These are phyloP conservation scores for Trifolium pratense DNA, from an alignment of 306 rosid species.

Conservation along the genomic window DNA sequence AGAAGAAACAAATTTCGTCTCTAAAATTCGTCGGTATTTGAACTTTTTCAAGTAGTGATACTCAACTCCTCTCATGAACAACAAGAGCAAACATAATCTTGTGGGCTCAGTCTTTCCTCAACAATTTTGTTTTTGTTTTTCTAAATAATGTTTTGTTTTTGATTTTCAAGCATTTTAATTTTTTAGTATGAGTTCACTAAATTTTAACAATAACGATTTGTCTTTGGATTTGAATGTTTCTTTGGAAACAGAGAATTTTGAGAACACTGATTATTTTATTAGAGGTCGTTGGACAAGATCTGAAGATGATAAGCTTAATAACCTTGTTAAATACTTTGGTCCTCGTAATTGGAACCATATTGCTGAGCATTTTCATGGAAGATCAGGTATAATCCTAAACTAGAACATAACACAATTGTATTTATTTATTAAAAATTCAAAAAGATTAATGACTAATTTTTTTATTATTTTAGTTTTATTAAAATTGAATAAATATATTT, in stretches of 20 bases:
- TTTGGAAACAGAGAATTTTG: constrained; percentile 10
- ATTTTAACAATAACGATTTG: constrained; percentile 40
- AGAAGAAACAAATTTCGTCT: too few relatives aligned
- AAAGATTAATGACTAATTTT: neutral
- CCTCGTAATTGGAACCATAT: constrained; percentile 94
- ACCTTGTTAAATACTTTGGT: constrained; percentile 76
- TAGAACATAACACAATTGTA: neutral
- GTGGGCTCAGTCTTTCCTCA: too few relatives aligned
- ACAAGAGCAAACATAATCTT: too few relatives aligned
- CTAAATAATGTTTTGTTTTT: too few relatives aligned
- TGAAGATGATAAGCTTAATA: constrained; percentile 79
- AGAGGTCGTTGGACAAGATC: constrained; percentile 95
- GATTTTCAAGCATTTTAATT: neutral
- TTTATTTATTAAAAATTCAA: neutral
- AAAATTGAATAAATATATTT: neutral
- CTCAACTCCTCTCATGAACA: too few relatives aligned
- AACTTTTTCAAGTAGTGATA: too few relatives aligned
- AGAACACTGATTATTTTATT: constrained; percentile 55
- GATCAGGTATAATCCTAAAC: constrained; percentile 69
- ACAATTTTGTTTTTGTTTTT: too few relatives aligned
- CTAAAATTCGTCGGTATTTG: too few relatives aligned
- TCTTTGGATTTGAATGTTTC: constrained; percentile 37
- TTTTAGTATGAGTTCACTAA: constrained; percentile 53
- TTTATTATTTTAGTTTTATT: neutral
- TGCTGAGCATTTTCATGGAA: constrained; percentile 69